These are phyloP conservation scores for Wakefieldia striispora DNA, from an alignment of 768 basidiomycete genomes.

Conservation along the genomic window DNA sequence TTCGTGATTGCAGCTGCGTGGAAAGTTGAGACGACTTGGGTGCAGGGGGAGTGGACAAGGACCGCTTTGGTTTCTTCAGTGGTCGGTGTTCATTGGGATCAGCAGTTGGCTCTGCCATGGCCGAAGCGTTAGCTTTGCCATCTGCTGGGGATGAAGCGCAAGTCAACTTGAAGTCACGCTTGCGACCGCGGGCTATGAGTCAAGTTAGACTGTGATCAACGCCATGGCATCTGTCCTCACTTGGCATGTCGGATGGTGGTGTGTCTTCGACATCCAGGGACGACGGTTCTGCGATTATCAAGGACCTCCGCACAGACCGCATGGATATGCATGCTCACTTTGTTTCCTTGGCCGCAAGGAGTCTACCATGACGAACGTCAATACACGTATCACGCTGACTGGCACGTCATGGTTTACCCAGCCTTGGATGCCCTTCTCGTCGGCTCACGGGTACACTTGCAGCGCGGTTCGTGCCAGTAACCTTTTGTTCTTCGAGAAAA, in stretches of 20 bases:
- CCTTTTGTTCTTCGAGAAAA: slow-evolving; percentile 12
- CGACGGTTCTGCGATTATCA: slow-evolving; percentile 10
- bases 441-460: slow-evolving; percentile 18
- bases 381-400: not conserved
- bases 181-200: slow-evolving; percentile 18
- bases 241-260: slow-evolving; percentile 6
- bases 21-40: slow-evolving; percentile 9
- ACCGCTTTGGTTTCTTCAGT: slow-evolving; percentile 22
- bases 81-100: slow-evolving; percentile 7
- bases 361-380: slow-evolving; percentile 15
- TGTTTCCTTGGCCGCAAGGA: slow-evolving; percentile 12
- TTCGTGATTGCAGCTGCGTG: slow-evolving; percentile 6
- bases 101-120: not conserved
- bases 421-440: slow-evolving; percentile 4
- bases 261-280: slow-evolving; percentile 4
- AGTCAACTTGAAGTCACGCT: slow-evolving; percentile 9
- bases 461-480: slow-evolving; percentile 4
- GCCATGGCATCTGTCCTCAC: slow-evolving; percentile 10
- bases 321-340: slow-evolving; percentile 10
- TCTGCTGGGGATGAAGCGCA: not conserved
- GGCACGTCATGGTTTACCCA: slow-evolving; percentile 11
- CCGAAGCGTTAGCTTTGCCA: not conserved
- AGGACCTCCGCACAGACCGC: not conserved
- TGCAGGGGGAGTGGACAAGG: slow-evolving; percentile 18
- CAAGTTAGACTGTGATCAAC: slow-evolving; percentile 1